phyloP scores from a whole-genome alignment of 2,329 filamentous ascomycete species.

The Aureobasidium musti region DNA sequence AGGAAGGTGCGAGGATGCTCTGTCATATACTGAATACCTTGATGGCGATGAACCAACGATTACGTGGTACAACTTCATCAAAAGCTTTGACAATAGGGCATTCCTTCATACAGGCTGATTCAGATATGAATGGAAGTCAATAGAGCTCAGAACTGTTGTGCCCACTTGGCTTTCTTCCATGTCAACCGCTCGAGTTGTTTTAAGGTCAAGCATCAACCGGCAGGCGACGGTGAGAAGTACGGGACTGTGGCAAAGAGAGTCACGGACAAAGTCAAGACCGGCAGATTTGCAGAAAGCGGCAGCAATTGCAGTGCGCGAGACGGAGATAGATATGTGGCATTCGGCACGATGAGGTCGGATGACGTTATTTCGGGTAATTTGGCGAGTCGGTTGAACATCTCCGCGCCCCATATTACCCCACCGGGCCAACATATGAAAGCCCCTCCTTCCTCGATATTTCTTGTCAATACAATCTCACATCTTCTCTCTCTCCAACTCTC shows the following conservation, averaged over 20 bases:
- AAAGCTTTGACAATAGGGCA: not conserved
- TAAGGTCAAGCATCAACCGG: not conserved
- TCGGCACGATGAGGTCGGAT: not conserved
- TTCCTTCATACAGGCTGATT: not conserved
- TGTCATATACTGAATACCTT: not conserved
- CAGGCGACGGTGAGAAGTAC: not conserved
- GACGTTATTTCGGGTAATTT: constrained; percentile 11
- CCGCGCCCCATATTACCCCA: constrained; percentile 13
- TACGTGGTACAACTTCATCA: not conserved
- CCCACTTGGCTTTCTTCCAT: not conserved
- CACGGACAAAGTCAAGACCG: not conserved
- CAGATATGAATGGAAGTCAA: not conserved
- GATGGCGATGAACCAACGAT: not conserved
- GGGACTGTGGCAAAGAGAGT: not conserved
- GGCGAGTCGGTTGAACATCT: not conserved
- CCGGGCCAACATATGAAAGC: not conserved
- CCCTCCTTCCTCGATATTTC: not conserved
- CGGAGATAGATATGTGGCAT: constrained; percentile 4
- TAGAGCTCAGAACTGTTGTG: not conserved
- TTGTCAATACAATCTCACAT: not conserved
- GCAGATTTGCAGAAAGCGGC: not conserved
- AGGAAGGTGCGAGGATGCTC: no score
- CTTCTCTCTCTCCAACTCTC: not conserved
- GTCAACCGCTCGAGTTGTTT: not conserved
- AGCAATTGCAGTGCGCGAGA: not conserved